phyloP scores from a whole-genome alignment of 495 filamentous ascomycete species.

The Cenococcum geophilum region DNA sequence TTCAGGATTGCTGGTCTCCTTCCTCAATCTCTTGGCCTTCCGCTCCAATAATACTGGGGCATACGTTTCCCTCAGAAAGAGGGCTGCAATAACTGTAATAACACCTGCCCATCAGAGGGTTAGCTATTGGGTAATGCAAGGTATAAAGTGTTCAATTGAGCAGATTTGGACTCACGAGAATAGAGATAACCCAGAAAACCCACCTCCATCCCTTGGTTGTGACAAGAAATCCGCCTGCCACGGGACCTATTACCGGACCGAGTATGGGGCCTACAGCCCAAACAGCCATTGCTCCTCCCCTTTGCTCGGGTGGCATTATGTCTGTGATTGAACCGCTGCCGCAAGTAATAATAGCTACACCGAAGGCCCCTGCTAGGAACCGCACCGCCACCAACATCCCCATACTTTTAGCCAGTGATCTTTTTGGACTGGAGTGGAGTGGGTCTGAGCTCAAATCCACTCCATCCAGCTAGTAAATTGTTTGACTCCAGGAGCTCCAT shows the following conservation, averaged over 20 bases:
- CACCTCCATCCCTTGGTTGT: conserved; percentile 60
- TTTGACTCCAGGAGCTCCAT: no score
- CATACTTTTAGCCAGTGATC: no score
- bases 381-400: conserved; percentile 53
- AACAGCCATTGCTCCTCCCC: conserved; percentile 48
- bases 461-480: no score
- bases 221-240: conserved; percentile 50
- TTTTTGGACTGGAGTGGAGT: no score
- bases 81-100: conserved; percentile 39
- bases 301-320: conserved; percentile 40
- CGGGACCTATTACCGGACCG: conserved; percentile 52
- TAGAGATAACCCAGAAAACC: conserved; percentile 56
- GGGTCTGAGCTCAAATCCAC: no score
- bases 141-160: not conserved
- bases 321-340: conserved; percentile 54
- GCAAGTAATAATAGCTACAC: conserved; percentile 47
- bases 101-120: conserved; percentile 24
- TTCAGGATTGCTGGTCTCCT: conserved; percentile 37
- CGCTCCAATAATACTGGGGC: conserved; percentile 32
- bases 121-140: no score
- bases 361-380: conserved; percentile 50
- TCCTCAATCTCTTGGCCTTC: conserved; percentile 34
- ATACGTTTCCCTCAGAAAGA: conserved; percentile 38
- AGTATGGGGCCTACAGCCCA: conserved; percentile 48
- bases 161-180: conserved; percentile 15